Percentiles rank a stretch among this genome's conserved stretches.
Conservation (phyloP, 1,284 basidiomycete species). For the Microbotryomycetes sp. region DNA sequence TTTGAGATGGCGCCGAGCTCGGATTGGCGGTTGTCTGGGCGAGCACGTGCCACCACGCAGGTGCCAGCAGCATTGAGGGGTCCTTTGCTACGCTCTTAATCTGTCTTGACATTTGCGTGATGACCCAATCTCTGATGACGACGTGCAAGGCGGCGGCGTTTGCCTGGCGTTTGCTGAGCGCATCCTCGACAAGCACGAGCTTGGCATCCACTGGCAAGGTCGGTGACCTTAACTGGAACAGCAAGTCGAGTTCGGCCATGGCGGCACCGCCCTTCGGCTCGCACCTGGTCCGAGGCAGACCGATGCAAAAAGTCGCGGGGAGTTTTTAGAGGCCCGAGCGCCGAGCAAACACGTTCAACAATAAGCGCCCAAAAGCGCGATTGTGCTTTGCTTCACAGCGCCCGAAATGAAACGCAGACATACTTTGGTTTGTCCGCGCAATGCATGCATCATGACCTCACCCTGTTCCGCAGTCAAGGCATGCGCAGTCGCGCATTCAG, state of each 20-base stretch:
- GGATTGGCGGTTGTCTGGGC: background rate
- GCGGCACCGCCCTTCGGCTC: too few relatives aligned
- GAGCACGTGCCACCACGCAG: constrained; percentile 12
- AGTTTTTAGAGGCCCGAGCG: too few relatives aligned
- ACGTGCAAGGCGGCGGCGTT: background rate
- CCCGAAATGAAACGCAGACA: too few relatives aligned
- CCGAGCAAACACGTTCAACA: too few relatives aligned
- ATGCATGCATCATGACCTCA: too few relatives aligned
- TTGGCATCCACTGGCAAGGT: constrained; percentile 22
- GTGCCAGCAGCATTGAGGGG: background rate
- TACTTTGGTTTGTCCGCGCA: too few relatives aligned
- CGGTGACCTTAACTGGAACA: constrained; percentile 19
- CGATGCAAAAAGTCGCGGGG: too few relatives aligned
- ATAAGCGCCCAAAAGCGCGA: too few relatives aligned
- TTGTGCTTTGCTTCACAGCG: too few relatives aligned
- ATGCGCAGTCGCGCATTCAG: too few relatives aligned
- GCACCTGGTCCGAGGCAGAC: too few relatives aligned
- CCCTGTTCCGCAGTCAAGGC: too few relatives aligned
- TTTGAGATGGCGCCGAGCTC: background rate
- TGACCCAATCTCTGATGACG: constrained; percentile 22
- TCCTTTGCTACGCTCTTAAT: background rate
- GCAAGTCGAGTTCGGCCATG: constrained; percentile 14
- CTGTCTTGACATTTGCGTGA: constrained; percentile 10
- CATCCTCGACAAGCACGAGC: constrained; percentile 2
- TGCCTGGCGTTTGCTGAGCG: constrained; percentile 6